A percentile compares a stretch with the other conserved stretches of the same genome.
Conservation (phyloP, 2,329 filamentous ascomycete genomes). For the Microcyclosporella mali region DNA sequence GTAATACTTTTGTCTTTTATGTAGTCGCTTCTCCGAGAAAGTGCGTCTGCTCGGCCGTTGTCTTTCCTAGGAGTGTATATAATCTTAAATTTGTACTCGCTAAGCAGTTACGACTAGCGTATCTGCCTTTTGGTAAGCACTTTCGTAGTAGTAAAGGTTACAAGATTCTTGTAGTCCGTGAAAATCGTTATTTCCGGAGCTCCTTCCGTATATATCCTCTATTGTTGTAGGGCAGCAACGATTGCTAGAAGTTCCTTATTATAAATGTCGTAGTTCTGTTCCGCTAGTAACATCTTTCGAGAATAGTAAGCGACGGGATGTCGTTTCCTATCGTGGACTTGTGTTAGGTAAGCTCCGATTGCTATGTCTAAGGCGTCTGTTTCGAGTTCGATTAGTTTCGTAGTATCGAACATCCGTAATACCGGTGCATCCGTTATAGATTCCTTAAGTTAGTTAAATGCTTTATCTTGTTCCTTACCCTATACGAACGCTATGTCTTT, state of each 20-base stretch:
- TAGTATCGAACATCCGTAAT: neutral
- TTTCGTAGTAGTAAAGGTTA: conserved; percentile 30
- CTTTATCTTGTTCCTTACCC: neutral
- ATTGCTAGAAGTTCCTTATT: conserved; percentile 29
- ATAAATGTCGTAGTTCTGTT: conserved; percentile 14
- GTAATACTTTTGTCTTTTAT: no score
- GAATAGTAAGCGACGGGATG: conserved; percentile 6
- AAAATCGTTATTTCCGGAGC: conserved; percentile 16
- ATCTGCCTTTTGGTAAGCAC: conserved; percentile 26
- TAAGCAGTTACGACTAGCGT: conserved; percentile 22
- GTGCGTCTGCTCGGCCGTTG: no score
- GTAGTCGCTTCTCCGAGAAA: no score
- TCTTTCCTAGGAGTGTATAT: conserved; percentile 9
- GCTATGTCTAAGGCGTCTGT: conserved; percentile 1
- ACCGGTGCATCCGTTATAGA: neutral
- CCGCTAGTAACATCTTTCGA: conserved; percentile 6
- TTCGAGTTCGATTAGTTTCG: neutral
- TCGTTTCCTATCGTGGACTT: neutral
- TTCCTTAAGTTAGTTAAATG: conserved; percentile 2
- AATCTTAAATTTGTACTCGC: conserved; percentile 26
- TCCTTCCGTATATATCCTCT: conserved; percentile 20
- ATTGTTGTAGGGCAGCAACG: conserved; percentile 25
- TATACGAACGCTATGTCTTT: neutral
- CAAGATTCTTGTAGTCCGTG: conserved; percentile 28
- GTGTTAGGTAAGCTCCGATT: neutral